Conservation (phyloP, 768 basidiomycete species). For the Tremella mesenterica region DNA sequence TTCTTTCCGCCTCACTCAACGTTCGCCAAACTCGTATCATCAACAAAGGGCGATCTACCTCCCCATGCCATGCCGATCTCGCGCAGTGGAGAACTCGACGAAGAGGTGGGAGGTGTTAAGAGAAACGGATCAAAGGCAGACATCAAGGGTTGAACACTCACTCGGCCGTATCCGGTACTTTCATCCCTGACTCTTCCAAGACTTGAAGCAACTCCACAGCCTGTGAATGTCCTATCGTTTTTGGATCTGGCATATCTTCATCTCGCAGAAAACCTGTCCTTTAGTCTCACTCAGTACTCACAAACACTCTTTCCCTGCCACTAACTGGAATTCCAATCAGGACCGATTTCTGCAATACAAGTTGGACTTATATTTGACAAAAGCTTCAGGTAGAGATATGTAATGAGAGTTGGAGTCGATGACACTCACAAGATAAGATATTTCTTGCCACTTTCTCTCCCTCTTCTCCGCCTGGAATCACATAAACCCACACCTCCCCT, state of each 20-base stretch:
- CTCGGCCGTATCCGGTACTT: slow-evolving; percentile 30
- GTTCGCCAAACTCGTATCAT: too few species aligned
- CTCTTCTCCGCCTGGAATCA: slow-evolving; percentile 45
- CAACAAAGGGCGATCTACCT: too few species aligned
- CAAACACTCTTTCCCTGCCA: too few species aligned
- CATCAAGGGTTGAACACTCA: slow-evolving; percentile 5
- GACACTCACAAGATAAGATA: slow-evolving; percentile 39
- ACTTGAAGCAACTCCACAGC: slow-evolving; percentile 15
- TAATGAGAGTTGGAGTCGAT: too few species aligned
- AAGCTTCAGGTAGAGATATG: too few species aligned
- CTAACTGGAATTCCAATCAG: slow-evolving; percentile 48
- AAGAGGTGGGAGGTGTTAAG: too few species aligned
- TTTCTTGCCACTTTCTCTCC: slow-evolving; percentile 66
- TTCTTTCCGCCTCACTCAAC: not conserved
- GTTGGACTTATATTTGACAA: not conserved
- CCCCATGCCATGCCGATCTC: too few species aligned
- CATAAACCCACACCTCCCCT: slow-evolving; percentile 31
- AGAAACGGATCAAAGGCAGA: not conserved
- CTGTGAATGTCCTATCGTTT: slow-evolving; percentile 19
- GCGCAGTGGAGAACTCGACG: too few species aligned
- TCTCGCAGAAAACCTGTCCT: slow-evolving; percentile 54
- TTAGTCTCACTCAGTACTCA: not conserved
- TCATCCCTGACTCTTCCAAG: not conserved
- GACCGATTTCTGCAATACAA: slow-evolving; percentile 12
- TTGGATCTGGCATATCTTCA: slow-evolving; percentile 53